Evolutionary conservation across 164 flowering plant genomes (phyloP), one percentile per base, ranked within the genome.

Genomic region (Amborella trichopoda): DNA sequence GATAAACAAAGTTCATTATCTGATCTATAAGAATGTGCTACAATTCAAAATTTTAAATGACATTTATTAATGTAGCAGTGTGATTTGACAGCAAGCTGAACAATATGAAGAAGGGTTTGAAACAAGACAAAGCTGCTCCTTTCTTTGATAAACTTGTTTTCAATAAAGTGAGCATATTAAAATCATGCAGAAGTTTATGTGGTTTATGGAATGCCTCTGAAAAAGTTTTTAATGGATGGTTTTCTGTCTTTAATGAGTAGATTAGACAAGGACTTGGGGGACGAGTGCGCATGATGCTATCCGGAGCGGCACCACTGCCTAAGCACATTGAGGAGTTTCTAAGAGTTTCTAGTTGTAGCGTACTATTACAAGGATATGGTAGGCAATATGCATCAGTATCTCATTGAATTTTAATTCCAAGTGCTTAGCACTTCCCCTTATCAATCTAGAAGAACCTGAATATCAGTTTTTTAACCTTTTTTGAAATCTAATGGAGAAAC

Each of bases 331-430:
- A 88, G 49, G 96, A 88, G 50, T 88, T 88, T 59, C 55, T 88
- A 50, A 74, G 91, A 62, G 88, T 88, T 40, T 61, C 83, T 28
- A 57, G 73, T 39, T 70, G 95, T 59, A 53, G 80, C 27, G 60
- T 67, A 26, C 28, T 93, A 33, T 64, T 76, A 25, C 99, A 93
- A 65, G 99, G 97, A 65, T 93, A 93, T 70, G 99, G 97, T 93
- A 77, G 45, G 52, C 2, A 38, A 49, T 22, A 11, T 33, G 37
- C 37, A 33, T 33, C 41, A 6, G n/a, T n/a, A n/a, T n/a, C n/a
- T n/a, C n/a, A n/a, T n/a, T n/a, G n/a, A n/a, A n/a, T n/a, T n/a
- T n/a, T n/a, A n/a, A n/a, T n/a, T n/a, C n/a, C n/a, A n/a, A n/a
- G n/a, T n/a, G n/a, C n/a, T n/a, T n/a, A n/a, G n/a, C n/a, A n/a